Percentiles rank a stretch among this genome's conserved stretches.
Evolutionary conservation across 345 rosid species (phyloP).

Genomic region (Anacardium occidentale): DNA sequence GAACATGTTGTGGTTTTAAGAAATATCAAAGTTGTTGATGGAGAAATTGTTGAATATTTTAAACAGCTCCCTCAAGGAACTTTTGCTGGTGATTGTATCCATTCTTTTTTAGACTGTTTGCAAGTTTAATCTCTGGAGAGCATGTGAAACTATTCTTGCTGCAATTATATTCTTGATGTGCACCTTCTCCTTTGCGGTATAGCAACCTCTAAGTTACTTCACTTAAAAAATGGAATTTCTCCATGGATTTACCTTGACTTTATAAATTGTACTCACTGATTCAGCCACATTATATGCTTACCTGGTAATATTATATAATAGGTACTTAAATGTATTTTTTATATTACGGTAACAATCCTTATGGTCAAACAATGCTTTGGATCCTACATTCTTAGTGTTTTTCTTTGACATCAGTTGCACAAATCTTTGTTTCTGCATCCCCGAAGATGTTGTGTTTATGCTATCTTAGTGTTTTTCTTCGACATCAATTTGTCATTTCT

Average conservation of each 20-base stretch:
- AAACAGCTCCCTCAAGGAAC: slow-evolving; percentile 73
- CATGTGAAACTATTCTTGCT: background rate
- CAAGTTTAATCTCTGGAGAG: slow-evolving; percentile 3
- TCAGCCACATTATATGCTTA: background rate
- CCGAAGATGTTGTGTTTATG: background rate
- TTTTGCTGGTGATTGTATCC: slow-evolving; percentile 87
- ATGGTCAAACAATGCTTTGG: background rate
- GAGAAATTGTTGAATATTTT: slow-evolving; percentile 44
- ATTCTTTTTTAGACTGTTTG: slow-evolving; percentile 3
- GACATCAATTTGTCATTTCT: slow-evolving; percentile 12
- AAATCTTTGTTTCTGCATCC: background rate
- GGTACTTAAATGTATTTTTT: background rate
- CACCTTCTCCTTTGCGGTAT: slow-evolving; percentile 1
- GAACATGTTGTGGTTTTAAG: slow-evolving; percentile 56
- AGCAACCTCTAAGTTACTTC: background rate
- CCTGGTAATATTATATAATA: background rate
- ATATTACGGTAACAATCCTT: background rate
- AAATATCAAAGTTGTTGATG: slow-evolving; percentile 70
- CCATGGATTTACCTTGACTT: slow-evolving; percentile 3
- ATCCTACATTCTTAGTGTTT: background rate
- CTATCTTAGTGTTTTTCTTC: background rate
- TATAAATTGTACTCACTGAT: slow-evolving; percentile 4
- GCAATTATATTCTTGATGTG: background rate
- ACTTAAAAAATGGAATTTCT: background rate
- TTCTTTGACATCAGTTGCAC: no score